Conservation (phyloP, 495 filamentous ascomycete species). For the Hypoxylon intermedium region DNA sequence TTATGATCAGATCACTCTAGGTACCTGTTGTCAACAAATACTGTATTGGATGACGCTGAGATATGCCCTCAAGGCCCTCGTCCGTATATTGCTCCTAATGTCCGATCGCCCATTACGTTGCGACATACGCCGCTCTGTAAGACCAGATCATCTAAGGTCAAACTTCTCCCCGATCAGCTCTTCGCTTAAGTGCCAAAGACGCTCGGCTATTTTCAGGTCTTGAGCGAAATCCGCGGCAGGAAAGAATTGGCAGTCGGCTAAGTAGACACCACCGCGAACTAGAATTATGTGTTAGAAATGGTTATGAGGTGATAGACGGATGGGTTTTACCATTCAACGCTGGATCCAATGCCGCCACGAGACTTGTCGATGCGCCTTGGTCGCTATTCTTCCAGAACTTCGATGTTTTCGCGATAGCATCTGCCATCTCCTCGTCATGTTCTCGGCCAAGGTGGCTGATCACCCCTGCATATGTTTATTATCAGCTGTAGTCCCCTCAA, state of each 20-base stretch:
- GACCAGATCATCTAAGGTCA: too few species aligned
- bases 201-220: slow-evolving; percentile 24
- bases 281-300: slow-evolving; percentile 12
- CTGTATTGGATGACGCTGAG: slow-evolving; percentile 4
- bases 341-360: slow-evolving; percentile 66
- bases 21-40: too few species aligned
- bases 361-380: slow-evolving; percentile 62
- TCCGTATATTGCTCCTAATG: too few species aligned
- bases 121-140: too few species aligned
- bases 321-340: slow-evolving; percentile 48
- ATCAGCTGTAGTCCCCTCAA: slow-evolving; percentile 5
- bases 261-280: slow-evolving; percentile 50
- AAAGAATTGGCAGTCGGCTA: slow-evolving; percentile 51
- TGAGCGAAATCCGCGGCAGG: slow-evolving; percentile 30
- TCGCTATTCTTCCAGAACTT: slow-evolving; percentile 58
- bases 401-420: slow-evolving; percentile 48
- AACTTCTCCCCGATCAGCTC: slow-evolving; percentile 42
- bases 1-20: neutral
- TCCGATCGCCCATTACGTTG: too few species aligned
- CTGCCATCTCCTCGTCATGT: slow-evolving; percentile 47
- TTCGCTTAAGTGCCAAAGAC: slow-evolving; percentile 44
- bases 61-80: neutral
- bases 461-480: slow-evolving; percentile 18
- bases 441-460: slow-evolving; percentile 48
- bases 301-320: neutral